Conservation (phyloP, 768 basidiomycete species). For the Rhodosporidiobolus odoratus region DNA sequence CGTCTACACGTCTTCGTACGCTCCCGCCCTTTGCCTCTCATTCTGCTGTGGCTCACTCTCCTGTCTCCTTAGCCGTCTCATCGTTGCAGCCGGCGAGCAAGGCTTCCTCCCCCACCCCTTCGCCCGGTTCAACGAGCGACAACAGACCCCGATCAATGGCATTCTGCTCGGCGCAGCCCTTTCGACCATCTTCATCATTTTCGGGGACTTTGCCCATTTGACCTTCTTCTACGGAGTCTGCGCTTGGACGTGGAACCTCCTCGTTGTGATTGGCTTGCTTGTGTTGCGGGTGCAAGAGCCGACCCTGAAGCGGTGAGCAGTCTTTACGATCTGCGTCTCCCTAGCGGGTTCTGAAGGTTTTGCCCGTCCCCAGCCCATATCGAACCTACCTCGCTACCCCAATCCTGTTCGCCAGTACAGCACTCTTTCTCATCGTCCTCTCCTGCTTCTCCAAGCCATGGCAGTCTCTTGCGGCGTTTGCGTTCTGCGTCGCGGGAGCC, state of each 20-base stretch:
- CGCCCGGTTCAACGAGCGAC: conserved; percentile 64
- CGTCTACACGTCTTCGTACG: conserved; percentile 48
- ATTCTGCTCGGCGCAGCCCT: conserved; percentile 69
- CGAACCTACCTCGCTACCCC: conserved; percentile 88
- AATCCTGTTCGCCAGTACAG: conserved; percentile 79
- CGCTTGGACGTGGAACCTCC: conserved; percentile 49
- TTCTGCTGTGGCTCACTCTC: conserved; percentile 20
- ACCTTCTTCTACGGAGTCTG: conserved; percentile 62
- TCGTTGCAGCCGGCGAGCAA: conserved; percentile 83
- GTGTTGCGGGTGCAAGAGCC: conserved; percentile 88
- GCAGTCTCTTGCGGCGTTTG: conserved; percentile 75
- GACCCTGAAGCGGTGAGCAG: conserved; percentile 64
- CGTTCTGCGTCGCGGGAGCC: conserved; percentile 27
- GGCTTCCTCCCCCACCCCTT: conserved; percentile 76
- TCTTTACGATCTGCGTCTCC: background rate
- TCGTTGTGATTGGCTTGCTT: conserved; percentile 70
- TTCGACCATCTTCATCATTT: conserved; percentile 48
- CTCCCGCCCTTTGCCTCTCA: conserved; percentile 44
- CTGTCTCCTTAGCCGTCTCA: conserved; percentile 59
- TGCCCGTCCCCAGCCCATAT: conserved; percentile 61
- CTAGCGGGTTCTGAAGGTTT: background rate
- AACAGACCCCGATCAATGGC: conserved; percentile 83
- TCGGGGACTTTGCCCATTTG: conserved; percentile 35
- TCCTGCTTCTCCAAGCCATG: conserved; percentile 87
- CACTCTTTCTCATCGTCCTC: conserved; percentile 86